Evolutionary conservation across 108 stramenopile genomes (phyloP), one percentile per base, ranked within the genome.

Genomic region (Parietichytrium sp.): DNA sequence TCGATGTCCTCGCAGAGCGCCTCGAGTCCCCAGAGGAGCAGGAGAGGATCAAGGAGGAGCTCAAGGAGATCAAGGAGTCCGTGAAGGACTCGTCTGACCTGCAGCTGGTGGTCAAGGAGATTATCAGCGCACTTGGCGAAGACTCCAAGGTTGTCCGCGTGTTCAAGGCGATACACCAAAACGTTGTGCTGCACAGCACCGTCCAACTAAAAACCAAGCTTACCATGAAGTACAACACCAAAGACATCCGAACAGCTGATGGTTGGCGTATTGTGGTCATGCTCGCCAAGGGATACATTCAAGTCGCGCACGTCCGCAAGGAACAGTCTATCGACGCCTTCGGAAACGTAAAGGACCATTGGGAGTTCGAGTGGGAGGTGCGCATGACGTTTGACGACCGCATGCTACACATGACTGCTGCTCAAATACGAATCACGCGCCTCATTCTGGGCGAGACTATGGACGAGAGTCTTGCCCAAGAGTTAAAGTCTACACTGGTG

Each of bases 301-400:
- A 72, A 27, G 61, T 72, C 10, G 38, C 38, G 15, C 61, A 72
- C 33, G 45, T 42, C 23, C 61, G 61, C 61, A 33, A 42, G 23
- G 61, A 72, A 42, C 61, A 72, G 3, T 72, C 61, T 6, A 72
- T 72, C 3, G 61, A 72, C 61, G 45, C n/a, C 38, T 72, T 72
- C 42, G 61, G 61, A 33, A 72, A 72, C 20, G 45, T 45, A 0
- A 42, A 72, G 42, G 45, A 72, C 61, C 61, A 72, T 25, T 72
- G 61, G 61, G 61, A 72, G 20, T 72, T 72, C 20, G 61, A 72
- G 61, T 72, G 61, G 61, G 61, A 72, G 42, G 38, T 72, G 20
- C 61, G 61, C 61, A 72, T 72, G 61, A 72, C 61, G n/a, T 72
- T 72, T 72, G 61, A 72, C 20, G 38, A 72, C 13, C 6, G 45